phyloP scores from a whole-genome alignment of 106 monocot genomes.

The Dioscorea alata region DNA sequence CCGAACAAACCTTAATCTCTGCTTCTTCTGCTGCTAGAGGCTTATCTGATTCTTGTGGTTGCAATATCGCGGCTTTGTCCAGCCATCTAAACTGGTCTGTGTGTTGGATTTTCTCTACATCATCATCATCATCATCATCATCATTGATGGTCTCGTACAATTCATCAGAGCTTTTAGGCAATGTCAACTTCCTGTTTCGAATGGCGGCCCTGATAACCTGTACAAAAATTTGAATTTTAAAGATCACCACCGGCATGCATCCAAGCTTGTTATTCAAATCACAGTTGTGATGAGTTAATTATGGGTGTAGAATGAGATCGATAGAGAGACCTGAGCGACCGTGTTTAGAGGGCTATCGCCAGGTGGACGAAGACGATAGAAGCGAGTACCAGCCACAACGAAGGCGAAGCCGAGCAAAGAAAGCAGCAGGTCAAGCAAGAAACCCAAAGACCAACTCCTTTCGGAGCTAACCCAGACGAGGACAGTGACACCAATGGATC shows the following conservation, averaged over 20 bases:
- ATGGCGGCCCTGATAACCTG: background rate
- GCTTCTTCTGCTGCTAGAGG: background rate
- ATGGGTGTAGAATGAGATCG: too few relatives aligned
- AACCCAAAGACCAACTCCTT: background rate
- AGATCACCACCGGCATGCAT: too few relatives aligned
- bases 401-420: background rate
- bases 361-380: slow-evolving; percentile 1
- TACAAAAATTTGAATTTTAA: too few relatives aligned
- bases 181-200: background rate
- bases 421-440: slow-evolving; percentile 1
- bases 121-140: background rate
- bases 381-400: background rate
- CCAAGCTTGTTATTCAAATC: too few relatives aligned
- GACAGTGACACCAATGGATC: background rate
- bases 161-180: background rate
- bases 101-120: background rate
- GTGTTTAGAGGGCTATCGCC: background rate
- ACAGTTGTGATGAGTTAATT: too few relatives aligned
- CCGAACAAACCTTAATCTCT: slow-evolving; percentile 21
- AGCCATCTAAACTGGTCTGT: background rate
- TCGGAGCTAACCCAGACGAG: background rate
- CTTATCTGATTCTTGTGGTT: background rate
- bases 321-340: background rate
- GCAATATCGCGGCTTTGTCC: background rate
- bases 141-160: background rate